Evolutionary conservation across 805 yeast species (phyloP).

Genomic region (Candida yuanshanica): DNA sequence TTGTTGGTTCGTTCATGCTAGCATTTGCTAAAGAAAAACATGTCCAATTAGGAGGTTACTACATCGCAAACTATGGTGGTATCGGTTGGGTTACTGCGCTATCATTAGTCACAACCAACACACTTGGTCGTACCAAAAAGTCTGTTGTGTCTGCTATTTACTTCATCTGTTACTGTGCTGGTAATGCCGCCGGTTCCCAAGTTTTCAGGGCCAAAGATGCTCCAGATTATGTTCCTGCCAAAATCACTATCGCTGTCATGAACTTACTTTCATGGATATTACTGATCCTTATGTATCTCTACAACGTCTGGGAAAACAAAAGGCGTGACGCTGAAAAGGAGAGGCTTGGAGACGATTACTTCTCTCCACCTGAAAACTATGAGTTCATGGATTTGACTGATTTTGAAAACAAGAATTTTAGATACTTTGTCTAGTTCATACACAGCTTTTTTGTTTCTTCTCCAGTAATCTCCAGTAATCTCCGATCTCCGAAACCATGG

Average conservation of each 20-base stretch:
- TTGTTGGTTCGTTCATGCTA: conserved; percentile 20
- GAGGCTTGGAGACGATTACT: conserved; percentile 22
- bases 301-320: conserved; percentile 34
- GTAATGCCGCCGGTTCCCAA: conserved; percentile 71
- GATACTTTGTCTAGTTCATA: conserved; percentile 22
- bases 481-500: not conserved
- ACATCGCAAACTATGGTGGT: conserved; percentile 30
- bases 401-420: conserved; percentile 25
- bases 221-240: conserved; percentile 31
- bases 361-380: conserved; percentile 25
- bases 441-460: not conserved
- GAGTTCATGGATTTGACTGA: conserved; percentile 46
- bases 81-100: conserved; percentile 30
- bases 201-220: conserved; percentile 52
- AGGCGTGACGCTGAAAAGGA: conserved; percentile 33
- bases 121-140: conserved; percentile 74
- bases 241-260: not conserved
- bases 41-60: conserved; percentile 21
- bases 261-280: conserved; percentile 35
- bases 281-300: conserved; percentile 24
- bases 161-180: conserved; percentile 61
- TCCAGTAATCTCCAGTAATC: not conserved
- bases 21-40: conserved; percentile 25
- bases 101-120: conserved; percentile 38
- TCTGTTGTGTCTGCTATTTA: conserved; percentile 51